phyloP scores from a whole-genome alignment of 352 stramenopile species.

The Pythium brassicae region DNA sequence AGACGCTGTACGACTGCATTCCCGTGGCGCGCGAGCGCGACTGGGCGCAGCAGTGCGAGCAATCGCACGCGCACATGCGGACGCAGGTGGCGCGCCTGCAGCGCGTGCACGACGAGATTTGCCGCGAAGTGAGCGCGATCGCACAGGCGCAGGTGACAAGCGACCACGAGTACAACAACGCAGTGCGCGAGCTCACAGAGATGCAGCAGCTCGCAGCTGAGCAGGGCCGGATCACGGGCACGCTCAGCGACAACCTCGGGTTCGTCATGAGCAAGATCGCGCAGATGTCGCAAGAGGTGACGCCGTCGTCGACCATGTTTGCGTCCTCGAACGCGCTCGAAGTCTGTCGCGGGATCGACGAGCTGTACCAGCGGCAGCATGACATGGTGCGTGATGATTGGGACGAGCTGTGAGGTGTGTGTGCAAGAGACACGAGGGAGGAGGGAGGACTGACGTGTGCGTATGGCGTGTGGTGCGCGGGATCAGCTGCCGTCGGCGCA shows the following conservation, averaged over 20 bases:
- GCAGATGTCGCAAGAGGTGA: conserved; percentile 50
- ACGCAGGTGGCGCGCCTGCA: conserved; percentile 61
- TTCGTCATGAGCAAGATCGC: conserved; percentile 66
- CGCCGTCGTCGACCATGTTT: conserved; percentile 65
- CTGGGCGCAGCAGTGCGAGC: conserved; percentile 71
- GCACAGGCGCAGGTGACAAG: conserved; percentile 37
- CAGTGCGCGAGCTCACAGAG: conserved; percentile 35
- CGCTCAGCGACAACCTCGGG: conserved; percentile 59
- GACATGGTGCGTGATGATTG: conserved; percentile 48
- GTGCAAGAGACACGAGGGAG: neutral
- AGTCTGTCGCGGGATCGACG: conserved; percentile 79
- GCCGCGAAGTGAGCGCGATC: conserved; percentile 53
- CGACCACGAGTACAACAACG: conserved; percentile 35
- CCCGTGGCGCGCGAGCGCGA: conserved; percentile 77
- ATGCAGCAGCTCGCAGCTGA: conserved; percentile 46
- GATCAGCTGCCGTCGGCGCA: conserved; percentile 59
- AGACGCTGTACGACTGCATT: conserved; percentile 78
- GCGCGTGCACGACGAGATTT: conserved; percentile 63
- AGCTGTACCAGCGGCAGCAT: conserved; percentile 70
- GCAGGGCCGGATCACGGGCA: conserved; percentile 56
- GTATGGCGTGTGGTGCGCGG: neutral
- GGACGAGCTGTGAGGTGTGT: neutral
- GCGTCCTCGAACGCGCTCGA: conserved; percentile 73
- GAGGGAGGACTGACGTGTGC: neutral
- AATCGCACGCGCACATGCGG: conserved; percentile 66